Evolutionary conservation across 306 rosid species (phyloP).

Genomic region (Leucaena leucocephala): DNA sequence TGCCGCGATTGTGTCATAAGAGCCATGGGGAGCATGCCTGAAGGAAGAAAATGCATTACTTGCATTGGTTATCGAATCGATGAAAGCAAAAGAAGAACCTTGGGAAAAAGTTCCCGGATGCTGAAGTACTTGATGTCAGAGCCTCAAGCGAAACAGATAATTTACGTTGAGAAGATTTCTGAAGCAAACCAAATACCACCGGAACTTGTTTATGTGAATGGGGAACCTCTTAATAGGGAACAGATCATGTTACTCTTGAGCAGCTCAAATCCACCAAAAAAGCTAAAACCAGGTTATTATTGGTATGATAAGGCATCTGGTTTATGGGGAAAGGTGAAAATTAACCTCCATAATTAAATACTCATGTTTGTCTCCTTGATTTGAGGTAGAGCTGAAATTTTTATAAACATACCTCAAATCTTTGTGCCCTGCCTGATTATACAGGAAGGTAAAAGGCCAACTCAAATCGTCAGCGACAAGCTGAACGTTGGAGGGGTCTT

Average conservation of each 20-base stretch:
- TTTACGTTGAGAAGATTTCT: constrained; percentile 53
- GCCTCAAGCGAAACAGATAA: constrained; percentile 45
- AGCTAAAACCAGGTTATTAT: constrained; percentile 66
- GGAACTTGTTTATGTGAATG: constrained; percentile 55
- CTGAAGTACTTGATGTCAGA: constrained; percentile 56
- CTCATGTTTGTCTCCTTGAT: neutral
- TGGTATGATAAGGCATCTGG: constrained; percentile 88
- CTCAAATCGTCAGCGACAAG: constrained; percentile 65
- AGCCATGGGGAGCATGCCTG: constrained; percentile 90
- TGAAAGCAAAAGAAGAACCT: constrained; percentile 50
- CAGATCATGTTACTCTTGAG: constrained; percentile 47
- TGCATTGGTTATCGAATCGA: constrained; percentile 65
- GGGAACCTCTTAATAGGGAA: constrained; percentile 48
- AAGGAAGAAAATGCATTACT: constrained; percentile 77
- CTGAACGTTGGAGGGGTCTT: constrained; percentile 61
- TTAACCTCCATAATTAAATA: constrained; percentile 12
- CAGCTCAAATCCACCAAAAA: constrained; percentile 64
- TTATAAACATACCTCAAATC: constrained; percentile 5
- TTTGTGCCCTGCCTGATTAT: constrained; percentile 34
- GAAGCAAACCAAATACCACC: constrained; percentile 63
- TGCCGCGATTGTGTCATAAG: constrained; percentile 64
- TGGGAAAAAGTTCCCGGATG: constrained; percentile 65
- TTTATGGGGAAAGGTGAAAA: constrained; percentile 82
- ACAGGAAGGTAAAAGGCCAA: constrained; percentile 69
- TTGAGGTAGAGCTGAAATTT: constrained; percentile 5